Evolutionary conservation across 371 early-diverging fungal species (phyloP), one percentile per base, ranked within the genome.

Genomic region (Rhizopus stolonifer): DNA sequence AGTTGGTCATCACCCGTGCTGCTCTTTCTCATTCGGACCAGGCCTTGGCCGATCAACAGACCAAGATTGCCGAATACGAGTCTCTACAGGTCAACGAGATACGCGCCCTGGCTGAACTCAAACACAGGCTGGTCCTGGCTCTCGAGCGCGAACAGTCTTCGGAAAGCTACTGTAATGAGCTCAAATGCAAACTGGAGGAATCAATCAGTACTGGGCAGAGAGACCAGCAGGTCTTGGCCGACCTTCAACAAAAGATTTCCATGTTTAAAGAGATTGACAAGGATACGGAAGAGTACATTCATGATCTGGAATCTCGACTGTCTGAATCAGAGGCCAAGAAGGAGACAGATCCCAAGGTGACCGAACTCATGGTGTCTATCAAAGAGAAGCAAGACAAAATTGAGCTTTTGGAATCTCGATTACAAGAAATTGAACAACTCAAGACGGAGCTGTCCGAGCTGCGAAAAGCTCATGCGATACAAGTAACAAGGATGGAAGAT

Each of bases 1-100:
- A 85, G 42, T 57, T 87, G 36, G 72, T 76, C 38, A 61, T 78
- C 69, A 70, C 81, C 10, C 70, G 76, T 26, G 81, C 80, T 11
- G 82, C 81, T 1, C 29, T 80, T 26, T 51, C 65, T 14, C 77
- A 76, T 34, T 77, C 81, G 1, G 79, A 79, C 17, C 58, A 68
- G 22, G 68, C 70, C 5, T 38, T 82, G 17, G 60, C 70, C 8
- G 80, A 73, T 18, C 83, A 82, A 18, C 74, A 81, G 31, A 55
- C 58, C 9, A 70, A 73, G 39, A 64, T 80, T n/a, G 32, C 52
- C 8, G 59, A 62, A 2, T 65, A 67, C 42, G 58, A 67, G 34
- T 14, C 52, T 0, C 32, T 64, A n/a, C 70, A 60, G 7, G 52
- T 46, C 3, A 31, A 36, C 2, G 73, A 70, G 43, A 22, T 55